Conservation (phyloP, 495 filamentous ascomycete genomes). For the Xylaria acuta region DNA sequence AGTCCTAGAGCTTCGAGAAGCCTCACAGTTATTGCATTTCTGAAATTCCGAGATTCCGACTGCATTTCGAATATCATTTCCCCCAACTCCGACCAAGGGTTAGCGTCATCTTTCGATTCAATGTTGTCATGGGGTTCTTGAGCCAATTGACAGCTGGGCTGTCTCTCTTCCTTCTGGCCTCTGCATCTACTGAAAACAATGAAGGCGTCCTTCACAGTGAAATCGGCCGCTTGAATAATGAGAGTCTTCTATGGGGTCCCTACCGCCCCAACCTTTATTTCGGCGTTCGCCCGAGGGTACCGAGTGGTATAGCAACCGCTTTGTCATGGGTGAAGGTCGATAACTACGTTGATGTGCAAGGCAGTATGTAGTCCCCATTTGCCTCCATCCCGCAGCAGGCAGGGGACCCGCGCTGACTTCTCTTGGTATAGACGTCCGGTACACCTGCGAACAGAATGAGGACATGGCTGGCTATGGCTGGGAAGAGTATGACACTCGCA, state of each 20-base stretch:
- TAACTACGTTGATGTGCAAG: slow-evolving; percentile 75
- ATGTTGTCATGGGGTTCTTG: slow-evolving; percentile 37
- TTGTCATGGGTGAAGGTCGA: slow-evolving; percentile 93
- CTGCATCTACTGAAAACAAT: slow-evolving; percentile 28
- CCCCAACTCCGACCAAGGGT: background rate
- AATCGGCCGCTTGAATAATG: slow-evolving; percentile 69
- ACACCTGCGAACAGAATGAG: slow-evolving; percentile 95
- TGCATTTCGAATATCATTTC: background rate
- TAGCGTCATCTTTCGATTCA: slow-evolving; percentile 18
- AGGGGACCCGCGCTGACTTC: slow-evolving; percentile 26
- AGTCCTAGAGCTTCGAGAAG: slow-evolving; percentile 27
- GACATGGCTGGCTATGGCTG: slow-evolving; percentile 96
- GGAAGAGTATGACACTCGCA: slow-evolving; percentile 92
- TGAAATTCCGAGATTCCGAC: slow-evolving; percentile 17
- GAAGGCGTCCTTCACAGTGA: slow-evolving; percentile 56
- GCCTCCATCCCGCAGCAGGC: background rate
- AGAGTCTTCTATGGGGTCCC: slow-evolving; percentile 93
- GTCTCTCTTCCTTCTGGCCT: slow-evolving; percentile 32
- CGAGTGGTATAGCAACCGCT: slow-evolving; percentile 81
- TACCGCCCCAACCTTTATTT: slow-evolving; percentile 97
- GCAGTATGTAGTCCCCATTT: slow-evolving; percentile 63
- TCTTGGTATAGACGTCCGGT: slow-evolving; percentile 71
- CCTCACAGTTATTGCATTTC: slow-evolving; percentile 18
- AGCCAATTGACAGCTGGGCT: slow-evolving; percentile 43
- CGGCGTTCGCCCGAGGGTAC: slow-evolving; percentile 85